Conservation (phyloP, 1,284 basidiomycete species). For the Naganishia sp. region DNA sequence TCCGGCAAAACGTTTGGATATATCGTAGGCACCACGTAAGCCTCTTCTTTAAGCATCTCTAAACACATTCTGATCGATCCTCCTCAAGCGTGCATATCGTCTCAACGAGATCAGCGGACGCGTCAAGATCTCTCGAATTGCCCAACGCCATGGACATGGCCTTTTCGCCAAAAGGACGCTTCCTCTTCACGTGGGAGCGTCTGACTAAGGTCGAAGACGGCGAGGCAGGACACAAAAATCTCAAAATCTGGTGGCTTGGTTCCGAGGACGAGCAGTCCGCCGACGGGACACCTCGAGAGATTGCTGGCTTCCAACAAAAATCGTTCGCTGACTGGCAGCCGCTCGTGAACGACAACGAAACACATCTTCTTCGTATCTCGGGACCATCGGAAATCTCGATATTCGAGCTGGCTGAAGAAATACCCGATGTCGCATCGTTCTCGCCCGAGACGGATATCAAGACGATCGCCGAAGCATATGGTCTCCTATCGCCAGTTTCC, state of each 20-base stretch:
- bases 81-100: conserved; percentile 44
- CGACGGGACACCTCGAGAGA: conserved; percentile 39
- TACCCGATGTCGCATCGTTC: conserved; percentile 77
- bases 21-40: conserved; percentile 71
- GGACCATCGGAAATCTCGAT: conserved; percentile 73
- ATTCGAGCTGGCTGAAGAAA: conserved; percentile 59
- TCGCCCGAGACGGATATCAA: conserved; percentile 72
- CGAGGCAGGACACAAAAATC: conserved; percentile 50
- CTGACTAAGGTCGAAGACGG: conserved; percentile 48
- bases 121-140: conserved; percentile 50
- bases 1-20: conserved; percentile 87
- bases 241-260: conserved; percentile 46
- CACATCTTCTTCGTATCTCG: conserved; percentile 73
- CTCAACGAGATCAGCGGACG: conserved; percentile 39
- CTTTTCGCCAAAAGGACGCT: conserved; percentile 90
- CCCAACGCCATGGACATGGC: conserved; percentile 77
- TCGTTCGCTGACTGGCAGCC: conserved; percentile 61
- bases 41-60: conserved; percentile 35
- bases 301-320: conserved; percentile 52
- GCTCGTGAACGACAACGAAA: conserved; percentile 78
- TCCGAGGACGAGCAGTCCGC: conserved; percentile 30
- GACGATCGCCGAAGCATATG: conserved; percentile 73
- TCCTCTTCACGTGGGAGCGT: conserved; percentile 91
- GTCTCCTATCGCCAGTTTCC: conserved; percentile 26
- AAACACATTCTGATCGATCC: conserved; percentile 49